A percentile compares a stretch with the other conserved stretches of the same genome.
phyloP scores from a whole-genome alignment of 208 protist species.

The Wallacemonas collosoma region DNA sequence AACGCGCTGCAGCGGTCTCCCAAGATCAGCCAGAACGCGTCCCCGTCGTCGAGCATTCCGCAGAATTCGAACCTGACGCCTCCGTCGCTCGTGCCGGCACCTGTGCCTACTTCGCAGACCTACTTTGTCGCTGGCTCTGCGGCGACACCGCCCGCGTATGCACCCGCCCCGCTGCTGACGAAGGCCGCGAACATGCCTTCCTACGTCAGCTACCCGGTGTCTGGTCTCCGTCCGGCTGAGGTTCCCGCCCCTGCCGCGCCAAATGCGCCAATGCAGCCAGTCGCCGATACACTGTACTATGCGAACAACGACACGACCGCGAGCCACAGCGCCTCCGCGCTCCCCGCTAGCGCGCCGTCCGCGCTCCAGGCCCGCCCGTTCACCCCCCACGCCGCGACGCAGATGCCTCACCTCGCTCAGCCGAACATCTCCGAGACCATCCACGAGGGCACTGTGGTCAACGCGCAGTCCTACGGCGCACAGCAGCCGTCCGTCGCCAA shows the following conservation, averaged over 20 bases:
- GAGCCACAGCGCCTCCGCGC: background rate
- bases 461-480: background rate
- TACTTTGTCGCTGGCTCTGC: constrained; percentile 26
- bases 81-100: constrained; percentile 26
- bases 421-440: constrained; percentile 4
- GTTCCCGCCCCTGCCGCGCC: constrained; percentile 10
- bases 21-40: constrained; percentile 13
- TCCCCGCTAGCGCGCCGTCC: background rate
- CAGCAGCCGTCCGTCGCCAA: constrained; percentile 13
- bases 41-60: constrained; percentile 12
- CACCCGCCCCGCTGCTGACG: constrained; percentile 21
- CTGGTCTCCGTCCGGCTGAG: constrained; percentile 14
- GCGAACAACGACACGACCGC: constrained; percentile 18
- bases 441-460: constrained; percentile 7
- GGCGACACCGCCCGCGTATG: constrained; percentile 24
- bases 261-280: background rate
- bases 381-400: constrained; percentile 3
- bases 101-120: constrained; percentile 15
- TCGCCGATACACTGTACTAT: constrained; percentile 9
- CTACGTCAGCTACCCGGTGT: constrained; percentile 36
- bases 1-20: constrained; percentile 12
- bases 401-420: constrained; percentile 1
- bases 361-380: constrained; percentile 2
- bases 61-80: constrained; percentile 27
- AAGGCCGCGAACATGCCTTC: constrained; percentile 21